A percentile compares a stretch with the other conserved stretches of the same genome.
These are phyloP conservation scores for Rubroboletus satanas DNA, from an alignment of 768 basidiomycete species.

Conservation along the genomic window DNA sequence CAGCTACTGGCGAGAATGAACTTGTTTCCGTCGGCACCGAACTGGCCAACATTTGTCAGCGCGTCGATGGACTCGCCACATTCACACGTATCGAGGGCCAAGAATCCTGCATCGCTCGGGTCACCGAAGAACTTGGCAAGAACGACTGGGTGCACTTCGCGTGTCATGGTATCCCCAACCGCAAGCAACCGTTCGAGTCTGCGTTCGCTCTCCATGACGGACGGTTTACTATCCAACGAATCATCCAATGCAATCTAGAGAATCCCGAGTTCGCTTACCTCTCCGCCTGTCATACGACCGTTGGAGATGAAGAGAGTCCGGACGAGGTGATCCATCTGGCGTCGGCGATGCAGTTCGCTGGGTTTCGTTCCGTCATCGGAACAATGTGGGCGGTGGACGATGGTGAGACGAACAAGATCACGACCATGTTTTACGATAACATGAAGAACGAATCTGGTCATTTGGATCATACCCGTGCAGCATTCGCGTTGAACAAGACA, in stretches of 20 bases:
- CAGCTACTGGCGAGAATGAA: not conserved
- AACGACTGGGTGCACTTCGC: no score
- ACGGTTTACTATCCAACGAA: no score
- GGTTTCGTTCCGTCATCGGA: not conserved
- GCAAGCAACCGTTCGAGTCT: no score
- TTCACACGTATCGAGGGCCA: not conserved
- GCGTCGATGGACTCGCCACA: not conserved
- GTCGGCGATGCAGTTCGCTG: not conserved
- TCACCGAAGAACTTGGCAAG: no score
- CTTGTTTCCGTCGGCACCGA: not conserved
- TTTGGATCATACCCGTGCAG: conserved; percentile 1
- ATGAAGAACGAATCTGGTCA: not conserved
- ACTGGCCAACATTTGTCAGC: not conserved
- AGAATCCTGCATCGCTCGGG: no score
- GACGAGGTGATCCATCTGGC: not conserved
- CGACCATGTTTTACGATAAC: not conserved
- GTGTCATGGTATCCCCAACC: no score
- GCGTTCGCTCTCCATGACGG: no score
- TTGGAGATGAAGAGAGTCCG: no score
- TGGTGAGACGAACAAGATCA: not conserved
- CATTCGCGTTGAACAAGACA: not conserved
- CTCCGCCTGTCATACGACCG: no score
- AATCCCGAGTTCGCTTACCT: no score
- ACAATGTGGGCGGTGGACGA: conserved; percentile 4
- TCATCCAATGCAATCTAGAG: no score